A percentile compares a stretch with the other conserved stretches of the same genome.
Conservation (phyloP, 306 rosid genomes). For the Glycine tomentella region DNA sequence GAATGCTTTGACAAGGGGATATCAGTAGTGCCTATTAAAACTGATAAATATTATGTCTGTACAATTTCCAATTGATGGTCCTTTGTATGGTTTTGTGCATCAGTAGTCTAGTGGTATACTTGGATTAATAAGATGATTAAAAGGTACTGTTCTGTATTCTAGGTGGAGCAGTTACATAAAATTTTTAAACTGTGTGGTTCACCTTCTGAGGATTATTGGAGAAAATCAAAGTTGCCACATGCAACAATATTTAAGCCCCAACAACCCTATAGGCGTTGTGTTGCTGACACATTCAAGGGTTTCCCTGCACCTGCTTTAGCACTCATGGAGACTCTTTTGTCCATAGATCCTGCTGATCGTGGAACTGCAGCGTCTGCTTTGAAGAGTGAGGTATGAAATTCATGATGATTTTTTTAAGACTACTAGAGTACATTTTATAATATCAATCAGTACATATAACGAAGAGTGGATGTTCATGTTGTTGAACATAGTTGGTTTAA, state of each 20-base stretch:
- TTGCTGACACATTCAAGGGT: slow-evolving; percentile 83
- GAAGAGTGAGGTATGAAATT: slow-evolving; percentile 71
- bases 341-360: slow-evolving; percentile 91
- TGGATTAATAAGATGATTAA: not conserved
- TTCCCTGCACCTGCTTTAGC: slow-evolving; percentile 82
- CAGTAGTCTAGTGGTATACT: slow-evolving; percentile 27
- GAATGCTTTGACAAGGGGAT: not conserved
- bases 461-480: slow-evolving; percentile 22
- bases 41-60: slow-evolving; percentile 8
- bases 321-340: slow-evolving; percentile 76
- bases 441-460: not conserved
- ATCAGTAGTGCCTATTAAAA: not conserved
- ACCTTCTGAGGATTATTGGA: slow-evolving; percentile 93
- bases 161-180: slow-evolving; percentile 95
- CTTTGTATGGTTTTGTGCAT: not conserved
- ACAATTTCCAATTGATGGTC: slow-evolving; percentile 8
- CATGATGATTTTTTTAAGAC: slow-evolving; percentile 1
- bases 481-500: slow-evolving; percentile 11
- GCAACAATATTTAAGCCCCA: slow-evolving; percentile 95
- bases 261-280: slow-evolving; percentile 86
- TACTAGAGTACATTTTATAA: not conserved
- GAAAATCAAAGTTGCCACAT: slow-evolving; percentile 92
- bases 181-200: slow-evolving; percentile 95
- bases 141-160: slow-evolving; percentile 31
- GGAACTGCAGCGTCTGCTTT: slow-evolving; percentile 85